These are phyloP conservation scores for Cruciata laevipes DNA, from an alignment of 257 asterid species.

Conservation along the genomic window DNA sequence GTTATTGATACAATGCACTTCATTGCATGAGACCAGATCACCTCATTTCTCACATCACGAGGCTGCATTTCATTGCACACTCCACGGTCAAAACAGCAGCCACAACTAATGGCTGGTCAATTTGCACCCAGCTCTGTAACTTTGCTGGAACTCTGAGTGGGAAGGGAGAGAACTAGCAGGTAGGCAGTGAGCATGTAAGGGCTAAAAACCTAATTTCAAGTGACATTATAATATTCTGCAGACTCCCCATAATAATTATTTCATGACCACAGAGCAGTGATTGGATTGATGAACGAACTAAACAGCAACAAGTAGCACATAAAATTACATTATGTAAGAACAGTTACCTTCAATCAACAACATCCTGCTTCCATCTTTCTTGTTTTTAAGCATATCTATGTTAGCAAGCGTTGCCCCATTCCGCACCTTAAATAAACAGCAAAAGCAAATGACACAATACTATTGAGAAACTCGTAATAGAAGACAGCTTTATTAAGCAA, in stretches of 20 bases:
- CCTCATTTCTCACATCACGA: too few relatives aligned
- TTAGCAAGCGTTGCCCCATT: constrained; percentile 81
- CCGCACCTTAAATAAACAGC: constrained; percentile 39
- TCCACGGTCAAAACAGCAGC: too few relatives aligned
- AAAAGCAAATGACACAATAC: neutral
- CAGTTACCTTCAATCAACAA: constrained; percentile 73
- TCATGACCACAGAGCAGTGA: neutral
- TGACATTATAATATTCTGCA: too few relatives aligned
- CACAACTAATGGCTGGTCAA: neutral
- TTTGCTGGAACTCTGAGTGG: neutral
- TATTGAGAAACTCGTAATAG: neutral
- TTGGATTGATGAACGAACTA: neutral
- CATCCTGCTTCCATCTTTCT: constrained; percentile 83
- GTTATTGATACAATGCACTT: too few relatives aligned
- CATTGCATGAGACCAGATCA: too few relatives aligned
- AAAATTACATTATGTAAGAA: neutral
- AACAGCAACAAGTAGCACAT: neutral
- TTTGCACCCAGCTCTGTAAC: neutral
- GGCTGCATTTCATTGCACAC: too few relatives aligned
- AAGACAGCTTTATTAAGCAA: neutral
- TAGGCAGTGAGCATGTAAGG: neutral
- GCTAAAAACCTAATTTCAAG: neutral
- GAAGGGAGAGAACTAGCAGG: neutral
- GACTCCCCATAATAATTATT: neutral
- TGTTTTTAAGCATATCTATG: constrained; percentile 68